Evolutionary conservation across 805 yeast species (phyloP).

Genomic region (Cyberlindnera mrakii): DNA sequence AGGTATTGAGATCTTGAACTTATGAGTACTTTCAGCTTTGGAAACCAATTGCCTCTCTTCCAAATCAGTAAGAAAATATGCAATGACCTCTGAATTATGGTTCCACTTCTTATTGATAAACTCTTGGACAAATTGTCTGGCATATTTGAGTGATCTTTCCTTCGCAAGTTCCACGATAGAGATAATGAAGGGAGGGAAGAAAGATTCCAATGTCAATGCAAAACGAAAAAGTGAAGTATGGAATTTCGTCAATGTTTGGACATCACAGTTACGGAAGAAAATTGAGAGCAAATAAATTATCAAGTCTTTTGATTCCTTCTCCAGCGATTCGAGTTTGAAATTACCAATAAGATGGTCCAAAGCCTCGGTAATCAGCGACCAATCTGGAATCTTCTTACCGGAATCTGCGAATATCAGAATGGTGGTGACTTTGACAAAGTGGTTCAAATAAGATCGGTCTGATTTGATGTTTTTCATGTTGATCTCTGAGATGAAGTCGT

Average conservation of each 20-base stretch:
- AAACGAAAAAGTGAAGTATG: constrained; percentile 39
- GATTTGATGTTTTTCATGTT: constrained; percentile 14
- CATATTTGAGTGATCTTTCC: constrained; percentile 38
- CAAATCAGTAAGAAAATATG: constrained; percentile 37
- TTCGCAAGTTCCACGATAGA: constrained; percentile 34
- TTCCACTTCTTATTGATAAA: constrained; percentile 41
- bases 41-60: constrained; percentile 22
- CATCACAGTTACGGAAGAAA: constrained; percentile 50
- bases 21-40: constrained; percentile 7
- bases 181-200: constrained; percentile 43
- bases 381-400: constrained; percentile 54
- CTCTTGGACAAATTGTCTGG: constrained; percentile 42
- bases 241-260: constrained; percentile 38
- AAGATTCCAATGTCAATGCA: constrained; percentile 28
- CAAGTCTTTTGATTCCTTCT: constrained; percentile 10
- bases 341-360: constrained; percentile 10
- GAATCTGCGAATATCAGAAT: constrained; percentile 61
- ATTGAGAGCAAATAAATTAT: constrained; percentile 42
- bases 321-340: neutral
- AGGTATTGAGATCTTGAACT: constrained; percentile 14
- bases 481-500: constrained; percentile 27
- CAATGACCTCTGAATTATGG: constrained; percentile 28
- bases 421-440: constrained; percentile 31
- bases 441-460: constrained; percentile 9
- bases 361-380: constrained; percentile 33